Conservation (phyloP, 495 filamentous ascomycete species). For the Hypoxylon subgilvum region DNA sequence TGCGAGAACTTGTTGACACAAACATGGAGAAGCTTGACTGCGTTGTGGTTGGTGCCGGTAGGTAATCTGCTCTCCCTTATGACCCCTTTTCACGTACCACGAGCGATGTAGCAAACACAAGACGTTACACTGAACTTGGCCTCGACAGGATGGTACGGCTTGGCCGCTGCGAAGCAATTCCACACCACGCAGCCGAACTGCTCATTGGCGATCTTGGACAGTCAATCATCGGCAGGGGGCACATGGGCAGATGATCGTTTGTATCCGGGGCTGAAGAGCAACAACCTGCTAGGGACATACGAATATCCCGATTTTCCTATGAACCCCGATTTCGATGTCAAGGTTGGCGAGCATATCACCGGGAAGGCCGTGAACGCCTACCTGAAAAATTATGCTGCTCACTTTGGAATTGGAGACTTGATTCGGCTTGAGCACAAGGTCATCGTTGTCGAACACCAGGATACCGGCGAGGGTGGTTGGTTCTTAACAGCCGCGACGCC, state of each 20-base stretch:
- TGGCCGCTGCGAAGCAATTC: slow-evolving; percentile 20
- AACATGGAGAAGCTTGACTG: slow-evolving; percentile 8
- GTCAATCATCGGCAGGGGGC: slow-evolving; percentile 1
- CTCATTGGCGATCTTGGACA: slow-evolving; percentile 5
- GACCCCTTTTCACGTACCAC: too few relatives aligned
- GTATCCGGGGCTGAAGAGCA: slow-evolving; percentile 62
- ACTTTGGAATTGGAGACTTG: slow-evolving; percentile 60
- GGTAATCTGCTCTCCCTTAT: background rate
- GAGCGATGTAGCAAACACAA: background rate
- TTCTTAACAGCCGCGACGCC: slow-evolving; percentile 40
- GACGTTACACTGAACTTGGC: too few relatives aligned
- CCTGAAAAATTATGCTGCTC: slow-evolving; percentile 64
- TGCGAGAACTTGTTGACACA: too few relatives aligned
- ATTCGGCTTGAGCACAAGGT: slow-evolving; percentile 63
- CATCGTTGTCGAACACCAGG: slow-evolving; percentile 55
- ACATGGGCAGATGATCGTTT: slow-evolving; percentile 9
- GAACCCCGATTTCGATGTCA: slow-evolving; percentile 65
- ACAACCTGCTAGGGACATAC: slow-evolving; percentile 67
- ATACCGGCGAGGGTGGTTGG: slow-evolving; percentile 47
- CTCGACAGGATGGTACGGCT: slow-evolving; percentile 10
- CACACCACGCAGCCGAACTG: slow-evolving; percentile 7
- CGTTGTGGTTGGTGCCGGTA: slow-evolving; percentile 20
- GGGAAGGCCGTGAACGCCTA: slow-evolving; percentile 71
- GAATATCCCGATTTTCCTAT: slow-evolving; percentile 79
- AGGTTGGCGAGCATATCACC: slow-evolving; percentile 70